Conservation (phyloP, 2,329 filamentous ascomycete species). For the Beauveria caledonica region DNA sequence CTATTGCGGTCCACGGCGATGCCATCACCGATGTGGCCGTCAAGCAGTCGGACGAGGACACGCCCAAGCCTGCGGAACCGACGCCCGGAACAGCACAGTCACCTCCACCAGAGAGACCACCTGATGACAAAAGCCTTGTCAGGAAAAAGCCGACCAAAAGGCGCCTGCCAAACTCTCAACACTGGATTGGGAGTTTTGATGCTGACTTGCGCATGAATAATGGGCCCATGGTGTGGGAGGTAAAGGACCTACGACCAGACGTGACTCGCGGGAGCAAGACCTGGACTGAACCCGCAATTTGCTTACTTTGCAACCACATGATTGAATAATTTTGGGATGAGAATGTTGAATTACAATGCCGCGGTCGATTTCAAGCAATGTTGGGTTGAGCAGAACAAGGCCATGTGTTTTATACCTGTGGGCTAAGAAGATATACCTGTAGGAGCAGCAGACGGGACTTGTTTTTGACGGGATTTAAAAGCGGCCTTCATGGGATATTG, state of each 20-base stretch:
- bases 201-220: constrained; percentile 38
- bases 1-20: constrained; percentile 44
- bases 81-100: constrained; percentile 15
- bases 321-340: constrained; percentile 28
- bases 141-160: constrained; percentile 33
- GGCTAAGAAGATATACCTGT: background rate
- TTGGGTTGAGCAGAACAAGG: background rate
- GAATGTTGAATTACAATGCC: constrained; percentile 1
- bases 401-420: background rate
- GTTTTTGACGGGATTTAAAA: background rate
- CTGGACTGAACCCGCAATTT: constrained; percentile 43
- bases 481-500: background rate
- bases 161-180: constrained; percentile 26
- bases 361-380: background rate
- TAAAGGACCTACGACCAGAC: constrained; percentile 41
- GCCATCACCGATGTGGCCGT: constrained; percentile 31
- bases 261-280: constrained; percentile 41
- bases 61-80: constrained; percentile 23
- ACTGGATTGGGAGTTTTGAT: constrained; percentile 45
- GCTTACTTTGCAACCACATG: constrained; percentile 40
- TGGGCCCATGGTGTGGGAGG: constrained; percentile 41
- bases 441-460: background rate
- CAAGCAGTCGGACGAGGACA: constrained; percentile 26
- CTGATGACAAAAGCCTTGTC: constrained; percentile 12
- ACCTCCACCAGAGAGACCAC: background rate